phyloP scores from a whole-genome alignment of 805 yeast genomes.

The Yarrowia keelungensis region DNA sequence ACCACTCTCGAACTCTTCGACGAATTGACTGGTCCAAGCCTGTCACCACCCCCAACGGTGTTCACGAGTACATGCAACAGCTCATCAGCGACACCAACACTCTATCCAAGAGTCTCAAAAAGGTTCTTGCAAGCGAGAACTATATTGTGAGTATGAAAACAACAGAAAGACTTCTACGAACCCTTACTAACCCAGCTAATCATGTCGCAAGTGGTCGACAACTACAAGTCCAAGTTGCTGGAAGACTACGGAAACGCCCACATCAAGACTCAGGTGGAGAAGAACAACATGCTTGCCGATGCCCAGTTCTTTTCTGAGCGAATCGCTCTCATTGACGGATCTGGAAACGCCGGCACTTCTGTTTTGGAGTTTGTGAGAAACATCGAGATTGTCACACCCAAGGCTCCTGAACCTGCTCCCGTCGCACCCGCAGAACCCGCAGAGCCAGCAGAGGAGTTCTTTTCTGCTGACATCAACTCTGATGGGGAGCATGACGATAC shows the following conservation, averaged over 20 bases:
- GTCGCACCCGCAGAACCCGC: conserved; percentile 6
- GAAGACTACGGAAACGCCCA: conserved; percentile 59
- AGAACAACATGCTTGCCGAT: conserved; percentile 62
- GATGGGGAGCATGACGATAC: conserved; percentile 31
- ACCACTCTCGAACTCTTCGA: conserved; percentile 53
- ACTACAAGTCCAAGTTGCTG: conserved; percentile 62
- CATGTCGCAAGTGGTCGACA: conserved; percentile 54
- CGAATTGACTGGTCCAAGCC: conserved; percentile 60
- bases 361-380: conserved; percentile 24
- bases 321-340: conserved; percentile 57
- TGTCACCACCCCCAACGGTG: conserved; percentile 54
- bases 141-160: conserved; percentile 44
- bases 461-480: conserved; percentile 33
- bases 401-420: conserved; percentile 3
- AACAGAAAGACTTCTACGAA: neutral
- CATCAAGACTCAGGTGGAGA: conserved; percentile 44
- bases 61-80: conserved; percentile 69
- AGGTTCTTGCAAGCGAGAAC: conserved; percentile 62
- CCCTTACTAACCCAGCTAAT: conserved; percentile 43
- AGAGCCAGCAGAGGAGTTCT: conserved; percentile 24
- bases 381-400: conserved; percentile 22
- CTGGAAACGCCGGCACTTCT: conserved; percentile 41
- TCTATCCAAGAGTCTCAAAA: conserved; percentile 64
- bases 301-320: conserved; percentile 69
- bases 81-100: conserved; percentile 72